Conservation (phyloP, 768 basidiomycete species). For the Mrakia blollopis region DNA sequence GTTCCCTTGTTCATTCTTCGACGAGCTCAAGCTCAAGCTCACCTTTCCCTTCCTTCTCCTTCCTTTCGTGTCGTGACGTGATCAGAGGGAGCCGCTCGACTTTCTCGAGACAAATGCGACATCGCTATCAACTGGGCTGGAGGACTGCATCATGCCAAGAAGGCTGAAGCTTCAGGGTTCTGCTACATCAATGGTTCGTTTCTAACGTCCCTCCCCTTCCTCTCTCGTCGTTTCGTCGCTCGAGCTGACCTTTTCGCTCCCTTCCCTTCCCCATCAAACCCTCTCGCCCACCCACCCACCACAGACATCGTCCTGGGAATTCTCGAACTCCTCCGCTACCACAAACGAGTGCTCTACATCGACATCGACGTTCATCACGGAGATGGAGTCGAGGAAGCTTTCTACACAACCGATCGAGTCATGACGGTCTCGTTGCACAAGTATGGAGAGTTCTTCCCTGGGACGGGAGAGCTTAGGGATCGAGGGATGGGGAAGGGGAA, state of each 20-base stretch:
- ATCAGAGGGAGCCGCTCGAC: conserved; percentile 88
- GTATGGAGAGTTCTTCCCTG: conserved; percentile 98
- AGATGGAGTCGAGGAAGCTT: conserved; percentile 98
- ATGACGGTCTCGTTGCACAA: conserved; percentile 99
- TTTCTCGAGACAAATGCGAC: conserved; percentile 95
- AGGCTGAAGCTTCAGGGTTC: conserved; percentile 97
- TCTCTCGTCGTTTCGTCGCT: conserved; percentile 10
- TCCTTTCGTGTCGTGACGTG: neutral
- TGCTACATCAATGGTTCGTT: conserved; percentile 91
- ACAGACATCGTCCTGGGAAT: conserved; percentile 97
- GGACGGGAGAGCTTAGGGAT: conserved; percentile 94
- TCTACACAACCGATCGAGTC: conserved; percentile 96
- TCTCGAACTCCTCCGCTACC: conserved; percentile 86
- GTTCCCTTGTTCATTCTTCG: neutral
- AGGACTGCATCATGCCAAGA: conserved; percentile 96
- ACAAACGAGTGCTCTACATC: conserved; percentile 90
- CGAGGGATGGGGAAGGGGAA: conserved; percentile 91
- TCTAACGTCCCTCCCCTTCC: neutral
- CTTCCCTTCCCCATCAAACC: neutral
- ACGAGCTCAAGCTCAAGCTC: neutral
- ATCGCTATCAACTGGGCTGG: conserved; percentile 99
- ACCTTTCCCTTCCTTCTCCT: neutral
- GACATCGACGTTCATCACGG: conserved; percentile 99
- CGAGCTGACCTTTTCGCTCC: neutral
- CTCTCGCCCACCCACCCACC: neutral